These are phyloP conservation scores for Penicillium sp. DNA, from an alignment of 2,329 filamentous ascomycete genomes.

Conservation along the genomic window DNA sequence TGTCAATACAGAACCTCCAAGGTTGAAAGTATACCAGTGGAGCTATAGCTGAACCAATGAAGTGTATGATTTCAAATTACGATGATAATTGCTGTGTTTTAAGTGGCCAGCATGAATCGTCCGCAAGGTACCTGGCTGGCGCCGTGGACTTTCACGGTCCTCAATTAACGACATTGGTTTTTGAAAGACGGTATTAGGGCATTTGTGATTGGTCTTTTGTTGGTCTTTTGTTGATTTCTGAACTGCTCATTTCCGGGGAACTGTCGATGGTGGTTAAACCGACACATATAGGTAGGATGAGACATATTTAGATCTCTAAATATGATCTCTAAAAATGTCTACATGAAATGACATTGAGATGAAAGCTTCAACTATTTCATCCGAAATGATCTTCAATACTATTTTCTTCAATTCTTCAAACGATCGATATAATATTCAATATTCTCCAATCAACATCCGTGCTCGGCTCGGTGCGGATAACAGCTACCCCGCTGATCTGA, in stretches of 20 bases:
- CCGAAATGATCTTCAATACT: no score
- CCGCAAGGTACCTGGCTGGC: constrained; percentile 22
- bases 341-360: neutral
- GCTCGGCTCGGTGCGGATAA: constrained; percentile 3
- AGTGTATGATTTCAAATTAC: neutral
- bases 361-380: no score
- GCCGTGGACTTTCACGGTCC: constrained; percentile 23
- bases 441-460: neutral
- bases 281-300: no score
- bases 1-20: constrained; percentile 11
- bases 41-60: constrained; percentile 8
- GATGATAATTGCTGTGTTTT: constrained; percentile 19
- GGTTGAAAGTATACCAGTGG: constrained; percentile 11
- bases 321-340: neutral
- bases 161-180: constrained; percentile 6
- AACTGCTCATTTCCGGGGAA: neutral
- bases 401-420: no score
- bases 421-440: no score
- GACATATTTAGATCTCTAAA: neutral
- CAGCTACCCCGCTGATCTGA: neutral
- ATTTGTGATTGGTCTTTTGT: neutral
- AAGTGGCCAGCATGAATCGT: constrained; percentile 10
- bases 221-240: neutral
- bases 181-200: constrained; percentile 7
- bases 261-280: neutral